Evolutionary conservation across 2,329 filamentous ascomycete species (phyloP), one percentile per base, ranked within the genome.

Genomic region (Nannizzia gypsea): DNA sequence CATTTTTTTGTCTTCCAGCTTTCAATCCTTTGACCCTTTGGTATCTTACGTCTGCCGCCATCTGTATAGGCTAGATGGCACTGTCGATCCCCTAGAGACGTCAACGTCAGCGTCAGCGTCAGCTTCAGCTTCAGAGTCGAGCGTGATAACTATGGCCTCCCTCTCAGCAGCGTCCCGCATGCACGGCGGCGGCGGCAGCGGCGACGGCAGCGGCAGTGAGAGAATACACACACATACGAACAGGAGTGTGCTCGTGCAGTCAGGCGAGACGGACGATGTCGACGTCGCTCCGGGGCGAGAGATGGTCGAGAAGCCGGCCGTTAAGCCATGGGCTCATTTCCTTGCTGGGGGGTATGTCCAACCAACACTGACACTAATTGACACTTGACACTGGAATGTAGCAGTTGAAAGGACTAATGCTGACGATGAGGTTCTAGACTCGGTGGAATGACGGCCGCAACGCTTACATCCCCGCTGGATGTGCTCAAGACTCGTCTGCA

Each of bases 401-500:
- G n/a, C n/a, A n/a, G n/a, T n/a, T n/a, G n/a, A 56, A 52, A 40
- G 50, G 36, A 44, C 13, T 61, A 36, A 64, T 52, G 42, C 61
- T 62, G 60, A 61, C 58, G 60, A 9, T 56, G 59, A 61, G 57
- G 60, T 11, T 54, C 36, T 65, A 95, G 91, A 46, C 76, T 89
- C 58, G 91, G 91, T 66, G 91, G 91, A 66, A 95, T 96, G 86
- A 90, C 89, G 17, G 87, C 92, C 9, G 89, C 92, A 24, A 86
- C 88, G n/a, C 76, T 96, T n/a, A 96, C 92, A 1, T 90, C 90
- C 6, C 92, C 92, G 22, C 86, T 97, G 62, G 92, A 96, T 70
- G 91, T 96, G 34, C 81, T 97, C 57, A 95, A 95, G 73, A 97
- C 92, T 9, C 85, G 92, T 38, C 80, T 97, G 2, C 92, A 97